Evolutionary conservation across 1,284 basidiomycete species (phyloP).

Genomic region (Sporisorium sorghi): DNA sequence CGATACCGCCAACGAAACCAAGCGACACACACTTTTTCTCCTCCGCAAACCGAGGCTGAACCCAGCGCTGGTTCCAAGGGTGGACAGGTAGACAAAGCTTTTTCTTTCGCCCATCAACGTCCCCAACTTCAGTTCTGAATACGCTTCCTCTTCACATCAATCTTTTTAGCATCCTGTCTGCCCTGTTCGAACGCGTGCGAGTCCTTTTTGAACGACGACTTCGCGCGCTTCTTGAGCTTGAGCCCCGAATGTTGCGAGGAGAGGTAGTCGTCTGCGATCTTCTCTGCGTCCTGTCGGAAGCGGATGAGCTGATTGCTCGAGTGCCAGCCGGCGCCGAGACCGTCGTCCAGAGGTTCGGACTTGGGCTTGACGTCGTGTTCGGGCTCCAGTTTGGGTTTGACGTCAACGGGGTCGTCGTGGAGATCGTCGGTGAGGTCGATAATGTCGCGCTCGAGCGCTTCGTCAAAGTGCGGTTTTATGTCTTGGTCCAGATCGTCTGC

Average conservation of each 20-base stretch:
- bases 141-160: constrained; percentile 51
- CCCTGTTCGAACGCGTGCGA: constrained; percentile 45
- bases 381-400: constrained; percentile 29
- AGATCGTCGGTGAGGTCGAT: constrained; percentile 24
- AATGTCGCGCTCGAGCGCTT: constrained; percentile 17
- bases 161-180: constrained; percentile 40
- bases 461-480: constrained; percentile 35
- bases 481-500: constrained; percentile 20
- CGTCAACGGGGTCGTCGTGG: constrained; percentile 1
- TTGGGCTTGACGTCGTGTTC: constrained; percentile 24
- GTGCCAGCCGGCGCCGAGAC: constrained; percentile 36
- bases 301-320: constrained; percentile 43
- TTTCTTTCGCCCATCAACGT: too few relatives aligned
- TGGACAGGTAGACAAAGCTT: not conserved
- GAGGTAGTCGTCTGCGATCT: constrained; percentile 54
- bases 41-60: not conserved
- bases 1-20: too few relatives aligned
- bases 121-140: constrained; percentile 32
- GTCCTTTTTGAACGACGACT: constrained; percentile 33
- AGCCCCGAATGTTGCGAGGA: constrained; percentile 29
- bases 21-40: too few relatives aligned
- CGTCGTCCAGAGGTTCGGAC: constrained; percentile 20
- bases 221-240: constrained; percentile 43
- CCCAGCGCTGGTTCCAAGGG: not conserved
- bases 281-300: constrained; percentile 48